A percentile compares a stretch with the other conserved stretches of the same genome.
These are phyloP conservation scores for Xerocomellus dryophilus DNA, from an alignment of 768 basidiomycete species.

Conservation along the genomic window DNA sequence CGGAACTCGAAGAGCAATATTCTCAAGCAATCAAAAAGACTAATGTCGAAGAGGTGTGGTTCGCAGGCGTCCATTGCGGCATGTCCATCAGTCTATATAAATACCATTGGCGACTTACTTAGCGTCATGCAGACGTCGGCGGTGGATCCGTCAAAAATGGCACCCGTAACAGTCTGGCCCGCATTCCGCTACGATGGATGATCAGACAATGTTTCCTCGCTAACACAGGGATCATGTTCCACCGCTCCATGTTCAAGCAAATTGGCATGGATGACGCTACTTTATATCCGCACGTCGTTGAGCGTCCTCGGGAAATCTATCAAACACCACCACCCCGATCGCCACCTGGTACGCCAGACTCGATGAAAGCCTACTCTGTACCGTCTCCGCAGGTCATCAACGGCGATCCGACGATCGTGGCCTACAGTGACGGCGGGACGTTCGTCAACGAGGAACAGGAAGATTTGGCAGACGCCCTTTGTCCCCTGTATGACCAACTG, in stretches of 20 bases:
- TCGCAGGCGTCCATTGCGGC: constrained; percentile 73
- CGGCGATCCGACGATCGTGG: constrained; percentile 12
- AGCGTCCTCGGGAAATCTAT: constrained; percentile 40
- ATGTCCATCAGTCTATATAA: constrained; percentile 13
- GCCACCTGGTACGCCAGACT: constrained; percentile 8
- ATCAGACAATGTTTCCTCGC: constrained; percentile 60
- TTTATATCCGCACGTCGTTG: constrained; percentile 44
- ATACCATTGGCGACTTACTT: neutral
- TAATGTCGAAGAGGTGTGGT: constrained; percentile 78
- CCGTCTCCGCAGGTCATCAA: constrained; percentile 18
- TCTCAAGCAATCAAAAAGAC: constrained; percentile 40
- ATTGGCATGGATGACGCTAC: constrained; percentile 47
- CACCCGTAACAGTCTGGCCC: constrained; percentile 56
- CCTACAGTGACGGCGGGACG: constrained; percentile 16
- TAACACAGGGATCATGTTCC: constrained; percentile 58
- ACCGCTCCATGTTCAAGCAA: constrained; percentile 38
- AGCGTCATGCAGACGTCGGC: constrained; percentile 56
- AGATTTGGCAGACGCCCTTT: constrained; percentile 57
- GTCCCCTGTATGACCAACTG: constrained; percentile 56
- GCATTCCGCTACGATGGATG: constrained; percentile 78
- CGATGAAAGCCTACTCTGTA: constrained; percentile 5
- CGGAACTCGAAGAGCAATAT: constrained; percentile 44
- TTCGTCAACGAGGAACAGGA: constrained; percentile 56
- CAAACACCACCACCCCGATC: constrained; percentile 19
- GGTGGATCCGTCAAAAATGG: constrained; percentile 65